Percentiles rank a stretch among this genome's conserved stretches.
Evolutionary conservation across 2,329 filamentous ascomycete species (phyloP).

Genomic region (Aureobasidium lini): DNA sequence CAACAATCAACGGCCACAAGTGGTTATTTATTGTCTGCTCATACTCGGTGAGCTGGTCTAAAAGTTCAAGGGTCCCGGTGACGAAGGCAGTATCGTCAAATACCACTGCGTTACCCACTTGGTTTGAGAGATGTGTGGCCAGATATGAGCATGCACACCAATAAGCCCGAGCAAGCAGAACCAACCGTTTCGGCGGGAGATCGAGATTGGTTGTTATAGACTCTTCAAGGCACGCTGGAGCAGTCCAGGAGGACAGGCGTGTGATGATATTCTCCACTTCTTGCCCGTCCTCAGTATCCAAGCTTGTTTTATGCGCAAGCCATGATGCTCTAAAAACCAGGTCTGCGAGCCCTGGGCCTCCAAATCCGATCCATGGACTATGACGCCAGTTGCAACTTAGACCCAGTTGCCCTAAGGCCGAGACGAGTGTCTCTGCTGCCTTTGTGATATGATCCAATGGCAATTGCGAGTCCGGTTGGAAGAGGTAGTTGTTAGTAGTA

Average conservation of each 20-base stretch:
- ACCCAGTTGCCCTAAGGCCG: background rate
- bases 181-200: background rate
- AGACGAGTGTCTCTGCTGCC: background rate
- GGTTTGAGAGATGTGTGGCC: background rate
- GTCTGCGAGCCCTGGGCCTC: constrained; percentile 2
- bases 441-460: constrained; percentile 11
- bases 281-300: background rate
- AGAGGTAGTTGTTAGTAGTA: constrained; percentile 17
- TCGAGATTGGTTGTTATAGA: background rate
- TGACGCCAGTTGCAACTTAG: background rate
- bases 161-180: background rate
- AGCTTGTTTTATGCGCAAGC: background rate
- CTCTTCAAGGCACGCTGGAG: background rate
- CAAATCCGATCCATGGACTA: constrained; percentile 13
- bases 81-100: background rate
- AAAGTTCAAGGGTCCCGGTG: background rate
- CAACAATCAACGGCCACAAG: constrained; percentile 3
- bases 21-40: background rate
- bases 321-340: constrained; percentile 8
- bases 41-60: background rate
- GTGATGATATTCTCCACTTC: background rate
- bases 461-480: constrained; percentile 15
- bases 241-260: background rate
- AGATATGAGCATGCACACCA: constrained; percentile 11
- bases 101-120: background rate